Evolutionary conservation across 2,329 filamentous ascomycete species (phyloP).

Genomic region (Ophiostoma fasciatum): DNA sequence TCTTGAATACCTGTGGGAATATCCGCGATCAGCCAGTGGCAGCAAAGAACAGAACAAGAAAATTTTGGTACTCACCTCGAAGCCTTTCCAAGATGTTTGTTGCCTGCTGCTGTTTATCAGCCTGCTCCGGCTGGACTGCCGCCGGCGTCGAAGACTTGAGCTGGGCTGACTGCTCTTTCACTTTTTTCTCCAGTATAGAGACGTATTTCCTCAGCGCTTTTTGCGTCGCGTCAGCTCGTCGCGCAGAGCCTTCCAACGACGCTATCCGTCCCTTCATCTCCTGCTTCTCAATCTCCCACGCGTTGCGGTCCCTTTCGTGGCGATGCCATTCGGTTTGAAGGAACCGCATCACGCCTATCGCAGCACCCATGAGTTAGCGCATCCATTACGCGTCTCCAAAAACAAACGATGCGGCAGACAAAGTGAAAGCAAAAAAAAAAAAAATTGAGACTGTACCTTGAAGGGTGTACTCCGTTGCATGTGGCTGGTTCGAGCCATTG

Average conservation of each 20-base stretch:
- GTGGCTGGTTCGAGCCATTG: constrained; percentile 34
- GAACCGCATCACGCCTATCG: constrained; percentile 89
- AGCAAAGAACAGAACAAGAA: neutral
- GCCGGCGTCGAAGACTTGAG: constrained; percentile 36
- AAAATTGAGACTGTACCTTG: constrained; percentile 26
- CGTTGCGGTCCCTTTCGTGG: constrained; percentile 92
- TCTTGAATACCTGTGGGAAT: constrained; percentile 16
- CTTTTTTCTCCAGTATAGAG: constrained; percentile 71
- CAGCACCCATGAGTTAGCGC: neutral
- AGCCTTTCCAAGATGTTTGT: constrained; percentile 22
- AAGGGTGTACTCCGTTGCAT: constrained; percentile 46
- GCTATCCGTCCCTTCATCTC: constrained; percentile 99
- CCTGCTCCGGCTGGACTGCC: constrained; percentile 24
- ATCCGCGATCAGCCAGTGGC: no score
- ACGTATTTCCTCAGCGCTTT: constrained; percentile 86
- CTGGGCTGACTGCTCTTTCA: constrained; percentile 69
- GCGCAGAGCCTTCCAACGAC: constrained; percentile 75
- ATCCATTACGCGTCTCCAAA: no score
- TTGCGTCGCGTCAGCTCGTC: constrained; percentile 76
- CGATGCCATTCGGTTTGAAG: constrained; percentile 98
- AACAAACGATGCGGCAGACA: no score
- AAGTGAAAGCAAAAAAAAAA: neutral
- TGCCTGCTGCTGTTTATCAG: constrained; percentile 34
- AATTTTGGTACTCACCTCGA: neutral
- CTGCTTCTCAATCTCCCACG: constrained; percentile 97